Evolutionary conservation across 805 yeast species (phyloP).

Genomic region (Lachancea thermotolerans): DNA sequence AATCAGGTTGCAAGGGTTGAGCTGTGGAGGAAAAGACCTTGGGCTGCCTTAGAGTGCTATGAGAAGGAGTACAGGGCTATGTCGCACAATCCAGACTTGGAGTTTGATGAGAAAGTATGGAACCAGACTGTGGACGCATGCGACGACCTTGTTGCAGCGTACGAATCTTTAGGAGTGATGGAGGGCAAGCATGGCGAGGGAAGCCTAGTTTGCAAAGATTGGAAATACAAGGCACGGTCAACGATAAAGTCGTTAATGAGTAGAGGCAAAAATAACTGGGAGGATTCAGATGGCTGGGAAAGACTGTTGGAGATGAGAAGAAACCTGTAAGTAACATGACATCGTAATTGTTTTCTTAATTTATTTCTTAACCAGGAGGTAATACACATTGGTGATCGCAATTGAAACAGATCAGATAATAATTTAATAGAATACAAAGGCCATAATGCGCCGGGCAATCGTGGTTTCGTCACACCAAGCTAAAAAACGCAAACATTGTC

Average conservation of each 20-base stretch:
- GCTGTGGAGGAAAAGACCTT: conserved; percentile 78
- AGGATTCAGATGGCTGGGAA: conserved; percentile 72
- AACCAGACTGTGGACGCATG: conserved; percentile 74
- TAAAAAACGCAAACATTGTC: too few relatives aligned
- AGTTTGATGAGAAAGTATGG: conserved; percentile 59
- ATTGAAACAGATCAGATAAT: not conserved
- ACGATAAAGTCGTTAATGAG: conserved; percentile 69
- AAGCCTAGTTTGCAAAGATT: conserved; percentile 81
- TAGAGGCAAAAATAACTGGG: conserved; percentile 76
- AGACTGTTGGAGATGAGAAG: conserved; percentile 40
- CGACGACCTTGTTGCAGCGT: conserved; percentile 73
- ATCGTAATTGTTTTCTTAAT: too few relatives aligned
- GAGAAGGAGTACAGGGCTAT: conserved; percentile 81
- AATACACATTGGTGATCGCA: not conserved
- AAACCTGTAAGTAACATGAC: not conserved
- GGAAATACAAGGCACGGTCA: conserved; percentile 79
- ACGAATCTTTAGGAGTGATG: conserved; percentile 77
- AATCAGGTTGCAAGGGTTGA: conserved; percentile 78
- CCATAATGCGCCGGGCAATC: too few relatives aligned
- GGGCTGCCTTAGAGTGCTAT: conserved; percentile 79
- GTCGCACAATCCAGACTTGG: conserved; percentile 57
- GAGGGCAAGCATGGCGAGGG: conserved; percentile 77
- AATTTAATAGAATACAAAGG: not conserved
- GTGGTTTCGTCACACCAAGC: too few relatives aligned
- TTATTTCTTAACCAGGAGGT: too few relatives aligned